phyloP scores from a whole-genome alignment of 257 asterid genomes.

The Solanum microdontum region DNA sequence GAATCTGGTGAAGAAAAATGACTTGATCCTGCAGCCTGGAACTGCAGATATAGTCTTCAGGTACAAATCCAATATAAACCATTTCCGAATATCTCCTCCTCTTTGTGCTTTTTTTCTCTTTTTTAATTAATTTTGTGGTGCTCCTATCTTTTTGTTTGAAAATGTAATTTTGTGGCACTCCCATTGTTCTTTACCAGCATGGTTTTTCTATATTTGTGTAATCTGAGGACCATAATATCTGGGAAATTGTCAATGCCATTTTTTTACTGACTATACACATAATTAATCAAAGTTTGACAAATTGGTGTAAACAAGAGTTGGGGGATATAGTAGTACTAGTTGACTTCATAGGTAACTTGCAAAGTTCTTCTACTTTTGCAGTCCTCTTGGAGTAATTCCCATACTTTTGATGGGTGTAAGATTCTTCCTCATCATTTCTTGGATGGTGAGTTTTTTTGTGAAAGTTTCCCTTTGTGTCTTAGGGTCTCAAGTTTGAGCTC shows the following conservation, averaged over 20 bases:
- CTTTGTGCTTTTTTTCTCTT: not conserved
- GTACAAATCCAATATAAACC: slow-evolving; percentile 5
- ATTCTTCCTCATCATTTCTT: not conserved
- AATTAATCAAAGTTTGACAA: not conserved
- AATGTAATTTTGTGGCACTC: not conserved
- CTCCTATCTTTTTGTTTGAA: not conserved
- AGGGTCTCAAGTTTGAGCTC: not conserved
- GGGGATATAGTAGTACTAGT: not conserved
- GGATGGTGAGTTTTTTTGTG: not conserved
- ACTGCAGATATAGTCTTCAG: slow-evolving; percentile 79
- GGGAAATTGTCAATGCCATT: not conserved
- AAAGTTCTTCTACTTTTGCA: not conserved
- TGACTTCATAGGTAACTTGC: not conserved
- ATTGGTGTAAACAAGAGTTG: not conserved
- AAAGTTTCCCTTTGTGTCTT: not conserved
- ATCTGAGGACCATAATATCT: not conserved
- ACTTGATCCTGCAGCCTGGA: slow-evolving; percentile 71
- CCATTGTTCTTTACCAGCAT: not conserved
- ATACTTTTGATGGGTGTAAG: not conserved
- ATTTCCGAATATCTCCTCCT: not conserved
- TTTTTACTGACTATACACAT: not conserved
- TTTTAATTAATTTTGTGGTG: not conserved
- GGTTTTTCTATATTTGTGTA: not conserved
- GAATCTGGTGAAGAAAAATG: slow-evolving; percentile 56
- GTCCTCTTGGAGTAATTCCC: not conserved